Percentiles rank a stretch among this genome's conserved stretches.
Conservation (phyloP, 805 yeast genomes). For the Starmerella apis region DNA sequence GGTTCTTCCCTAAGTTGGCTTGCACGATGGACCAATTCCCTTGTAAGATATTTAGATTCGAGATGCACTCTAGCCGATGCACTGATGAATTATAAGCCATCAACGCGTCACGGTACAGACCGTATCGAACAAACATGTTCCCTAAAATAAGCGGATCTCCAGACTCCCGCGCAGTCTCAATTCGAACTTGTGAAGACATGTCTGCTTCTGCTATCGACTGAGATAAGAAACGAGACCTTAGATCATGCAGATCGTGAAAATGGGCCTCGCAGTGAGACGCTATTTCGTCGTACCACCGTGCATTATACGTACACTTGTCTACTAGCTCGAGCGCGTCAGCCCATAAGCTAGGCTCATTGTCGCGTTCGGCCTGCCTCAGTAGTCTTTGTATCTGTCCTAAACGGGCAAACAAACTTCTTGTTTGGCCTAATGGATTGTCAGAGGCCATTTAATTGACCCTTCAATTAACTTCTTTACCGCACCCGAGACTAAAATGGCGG, state of each 20-base stretch:
- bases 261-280: not conserved
- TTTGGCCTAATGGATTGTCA: not conserved
- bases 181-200: not conserved
- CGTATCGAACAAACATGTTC: constrained; percentile 5
- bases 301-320: constrained; percentile 6
- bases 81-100: constrained; percentile 1
- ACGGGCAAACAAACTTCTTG: not conserved
- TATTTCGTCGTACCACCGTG: constrained; percentile 8
- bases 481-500: not conserved
- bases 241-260: not conserved
- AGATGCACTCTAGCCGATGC: constrained; percentile 5
- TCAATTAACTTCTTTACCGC: not conserved
- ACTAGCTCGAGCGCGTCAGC: not conserved
- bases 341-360: not conserved
- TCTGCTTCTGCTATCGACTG: constrained; percentile 4
- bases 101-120: constrained; percentile 16
- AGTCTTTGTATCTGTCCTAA: not conserved
- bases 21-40: constrained; percentile 14
- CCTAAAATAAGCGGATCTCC: constrained; percentile 8
- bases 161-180: constrained; percentile 3
- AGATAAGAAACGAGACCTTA: not conserved
- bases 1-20: not conserved
- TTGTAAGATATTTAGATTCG: constrained; percentile 15
- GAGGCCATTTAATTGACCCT: not conserved
- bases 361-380: not conserved